Conservation (phyloP, 2,329 filamentous ascomycete genomes). For the Ceratocystiopsis brevicomis region DNA sequence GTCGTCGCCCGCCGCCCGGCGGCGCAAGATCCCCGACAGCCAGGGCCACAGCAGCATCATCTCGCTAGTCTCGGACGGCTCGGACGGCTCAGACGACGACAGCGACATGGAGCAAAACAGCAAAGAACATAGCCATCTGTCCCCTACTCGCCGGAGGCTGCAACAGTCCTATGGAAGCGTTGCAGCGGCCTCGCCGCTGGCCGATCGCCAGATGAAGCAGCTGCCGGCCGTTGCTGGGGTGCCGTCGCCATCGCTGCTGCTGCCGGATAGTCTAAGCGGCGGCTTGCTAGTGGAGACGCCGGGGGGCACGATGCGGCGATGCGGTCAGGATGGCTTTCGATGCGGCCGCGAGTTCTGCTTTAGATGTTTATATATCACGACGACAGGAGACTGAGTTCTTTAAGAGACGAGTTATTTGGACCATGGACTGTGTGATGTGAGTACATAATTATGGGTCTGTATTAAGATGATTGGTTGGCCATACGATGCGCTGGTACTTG, state of each 20-base stretch:
- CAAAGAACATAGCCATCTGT: slow-evolving; percentile 1
- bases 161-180: slow-evolving; percentile 5
- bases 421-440: too few species aligned
- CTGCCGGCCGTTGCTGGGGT: neutral
- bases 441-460: too few species aligned
- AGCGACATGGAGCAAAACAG: slow-evolving; percentile 9
- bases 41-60: slow-evolving; percentile 16
- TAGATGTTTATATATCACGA: slow-evolving; percentile 23
- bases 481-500: too few species aligned
- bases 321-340: slow-evolving; percentile 34
- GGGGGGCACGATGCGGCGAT: slow-evolving; percentile 29
- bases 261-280: neutral
- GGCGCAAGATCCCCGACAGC: slow-evolving; percentile 1
- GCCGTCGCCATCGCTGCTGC: slow-evolving; percentile 5
- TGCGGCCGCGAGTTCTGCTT: slow-evolving; percentile 44
- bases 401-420: too few species aligned
- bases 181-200: slow-evolving; percentile 4
- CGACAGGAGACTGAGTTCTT: too few species aligned
- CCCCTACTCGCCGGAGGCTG: neutral
- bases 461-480: too few species aligned
- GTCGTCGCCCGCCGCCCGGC: neutral
- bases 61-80: slow-evolving; percentile 22
- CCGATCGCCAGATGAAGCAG: neutral
- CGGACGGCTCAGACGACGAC: slow-evolving; percentile 13
- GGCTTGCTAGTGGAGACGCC: slow-evolving; percentile 24